A percentile compares a stretch with the other conserved stretches of the same genome.
Evolutionary conservation across 371 early-diverging fungal species (phyloP).

Genomic region (Blakeslea trispora): DNA sequence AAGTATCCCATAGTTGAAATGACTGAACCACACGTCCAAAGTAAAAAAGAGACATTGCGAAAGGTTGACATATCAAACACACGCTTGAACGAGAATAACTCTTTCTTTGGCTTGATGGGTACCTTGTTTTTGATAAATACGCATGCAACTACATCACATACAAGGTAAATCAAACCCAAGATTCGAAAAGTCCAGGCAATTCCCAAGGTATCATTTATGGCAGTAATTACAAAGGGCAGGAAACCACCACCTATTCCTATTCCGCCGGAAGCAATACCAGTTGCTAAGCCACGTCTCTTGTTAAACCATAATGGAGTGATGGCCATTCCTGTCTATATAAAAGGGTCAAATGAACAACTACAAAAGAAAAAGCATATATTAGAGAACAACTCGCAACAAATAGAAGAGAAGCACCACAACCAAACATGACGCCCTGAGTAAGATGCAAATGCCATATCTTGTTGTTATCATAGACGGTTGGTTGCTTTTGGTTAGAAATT

Average conservation of each 20-base stretch:
- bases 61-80: conserved; percentile 12
- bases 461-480: no score
- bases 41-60: conserved; percentile 15
- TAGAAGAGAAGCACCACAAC: conserved; percentile 51
- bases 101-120: conserved; percentile 17
- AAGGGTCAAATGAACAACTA: no score
- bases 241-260: conserved; percentile 79
- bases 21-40: conserved; percentile 31
- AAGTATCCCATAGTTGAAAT: conserved; percentile 35
- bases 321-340: conserved; percentile 27
- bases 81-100: conserved; percentile 10
- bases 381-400: conserved; percentile 6
- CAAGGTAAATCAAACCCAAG: conserved; percentile 52
- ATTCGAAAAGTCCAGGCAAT: conserved; percentile 59
- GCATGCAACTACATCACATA: conserved; percentile 33
- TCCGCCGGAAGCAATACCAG: conserved; percentile 75
- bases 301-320: conserved; percentile 77
- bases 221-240: conserved; percentile 63
- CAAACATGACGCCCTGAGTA: conserved; percentile 31
- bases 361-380: not conserved
- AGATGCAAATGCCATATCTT: conserved; percentile 39
- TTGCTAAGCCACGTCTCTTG: conserved; percentile 66
- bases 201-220: conserved; percentile 56
- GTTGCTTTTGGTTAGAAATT: no score
- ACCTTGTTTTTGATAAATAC: conserved; percentile 42